These are phyloP conservation scores for Kluyveromyces siamensis DNA, from an alignment of 805 yeast genomes.

Conservation along the genomic window DNA sequence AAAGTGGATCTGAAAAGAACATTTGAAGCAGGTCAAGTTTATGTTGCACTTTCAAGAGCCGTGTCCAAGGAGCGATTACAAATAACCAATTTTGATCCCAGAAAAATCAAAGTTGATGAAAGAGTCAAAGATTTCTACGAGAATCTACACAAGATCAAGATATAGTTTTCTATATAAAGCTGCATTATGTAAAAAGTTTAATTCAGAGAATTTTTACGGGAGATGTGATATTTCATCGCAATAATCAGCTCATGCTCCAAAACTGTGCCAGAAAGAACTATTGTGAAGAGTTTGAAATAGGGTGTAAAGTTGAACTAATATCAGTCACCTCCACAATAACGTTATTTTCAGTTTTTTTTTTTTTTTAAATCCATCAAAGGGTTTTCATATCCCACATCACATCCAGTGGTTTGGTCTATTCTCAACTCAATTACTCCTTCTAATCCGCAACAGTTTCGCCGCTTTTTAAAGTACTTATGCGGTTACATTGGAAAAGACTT, in stretches of 20 bases:
- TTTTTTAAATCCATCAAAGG: too few species aligned
- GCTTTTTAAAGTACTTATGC: neutral
- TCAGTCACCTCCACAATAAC: too few species aligned
- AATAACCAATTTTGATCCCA: conserved; percentile 53
- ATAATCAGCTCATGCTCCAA: too few species aligned
- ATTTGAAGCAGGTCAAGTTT: conserved; percentile 78
- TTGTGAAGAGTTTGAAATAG: too few species aligned
- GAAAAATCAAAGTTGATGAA: conserved; percentile 47
- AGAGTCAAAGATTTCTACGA: conserved; percentile 55
- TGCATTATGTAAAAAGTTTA: neutral
- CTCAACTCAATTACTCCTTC: too few species aligned
- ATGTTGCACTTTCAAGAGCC: conserved; percentile 77
- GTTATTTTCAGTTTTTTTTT: too few species aligned
- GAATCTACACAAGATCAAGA: conserved; percentile 29
- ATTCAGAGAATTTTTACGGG: neutral
- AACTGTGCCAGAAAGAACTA: too few species aligned
- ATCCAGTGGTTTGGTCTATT: too few species aligned
- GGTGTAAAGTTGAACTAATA: too few species aligned
- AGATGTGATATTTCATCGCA: too few species aligned
- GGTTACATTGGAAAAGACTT: neutral
- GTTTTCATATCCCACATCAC: too few species aligned
- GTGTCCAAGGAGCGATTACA: conserved; percentile 57
- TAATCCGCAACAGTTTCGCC: neutral
- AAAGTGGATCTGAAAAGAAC: conserved; percentile 57
- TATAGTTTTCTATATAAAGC: neutral